These are phyloP conservation scores for Akanthomyces lecanii DNA, from an alignment of 2,329 filamentous ascomycete species.

Conservation along the genomic window DNA sequence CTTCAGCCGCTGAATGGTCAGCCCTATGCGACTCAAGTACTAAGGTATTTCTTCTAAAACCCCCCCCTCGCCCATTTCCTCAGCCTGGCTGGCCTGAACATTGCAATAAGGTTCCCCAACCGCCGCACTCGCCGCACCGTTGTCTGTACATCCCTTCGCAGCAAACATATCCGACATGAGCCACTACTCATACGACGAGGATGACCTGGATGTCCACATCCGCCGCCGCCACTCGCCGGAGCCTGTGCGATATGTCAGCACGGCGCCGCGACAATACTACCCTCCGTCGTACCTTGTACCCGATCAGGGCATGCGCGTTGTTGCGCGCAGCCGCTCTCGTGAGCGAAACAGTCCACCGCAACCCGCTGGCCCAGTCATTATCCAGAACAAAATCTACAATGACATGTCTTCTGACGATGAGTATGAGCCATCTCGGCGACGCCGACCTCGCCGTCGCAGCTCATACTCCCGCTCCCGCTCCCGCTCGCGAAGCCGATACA, in stretches of 20 bases:
- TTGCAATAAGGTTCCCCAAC: not conserved
- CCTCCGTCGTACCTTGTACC: conserved; percentile 40
- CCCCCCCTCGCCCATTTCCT: conserved; percentile 4
- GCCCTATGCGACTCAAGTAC: conserved; percentile 7
- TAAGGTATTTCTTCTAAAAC: not conserved
- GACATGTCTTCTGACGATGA: conserved; percentile 44
- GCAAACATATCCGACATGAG: conserved; percentile 25
- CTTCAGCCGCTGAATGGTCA: conserved; percentile 14
- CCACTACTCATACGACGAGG: conserved; percentile 48
- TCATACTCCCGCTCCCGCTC: conserved; percentile 35
- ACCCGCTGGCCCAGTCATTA: conserved; percentile 44
- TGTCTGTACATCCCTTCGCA: not conserved
- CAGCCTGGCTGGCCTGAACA: not conserved
- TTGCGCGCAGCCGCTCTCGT: conserved; percentile 36
- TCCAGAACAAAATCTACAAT: conserved; percentile 54
- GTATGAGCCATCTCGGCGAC: conserved; percentile 28
- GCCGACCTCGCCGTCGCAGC: conserved; percentile 26
- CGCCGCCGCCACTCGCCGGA: conserved; percentile 39
- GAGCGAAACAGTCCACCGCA: conserved; percentile 29
- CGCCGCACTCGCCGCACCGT: not conserved
- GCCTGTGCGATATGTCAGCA: conserved; percentile 44
- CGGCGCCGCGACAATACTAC: conserved; percentile 36
- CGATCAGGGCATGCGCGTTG: conserved; percentile 43
- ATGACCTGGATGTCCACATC: conserved; percentile 51
- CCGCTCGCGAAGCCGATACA: conserved; percentile 29